phyloP scores from a whole-genome alignment of 2,329 filamentous ascomycete genomes.

The Colletotrichum zoysiae region DNA sequence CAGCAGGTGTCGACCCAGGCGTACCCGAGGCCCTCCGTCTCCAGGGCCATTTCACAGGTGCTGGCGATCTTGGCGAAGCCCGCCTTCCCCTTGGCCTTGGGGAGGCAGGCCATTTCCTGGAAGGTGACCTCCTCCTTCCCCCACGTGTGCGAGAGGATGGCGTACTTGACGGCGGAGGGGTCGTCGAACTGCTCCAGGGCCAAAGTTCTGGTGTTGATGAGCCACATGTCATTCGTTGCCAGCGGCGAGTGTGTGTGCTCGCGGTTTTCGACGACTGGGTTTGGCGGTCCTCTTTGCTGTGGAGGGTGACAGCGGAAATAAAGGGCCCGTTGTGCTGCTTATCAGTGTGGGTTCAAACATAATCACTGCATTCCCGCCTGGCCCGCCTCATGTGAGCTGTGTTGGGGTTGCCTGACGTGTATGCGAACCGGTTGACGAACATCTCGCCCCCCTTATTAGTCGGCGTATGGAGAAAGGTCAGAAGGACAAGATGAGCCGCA shows the following conservation, averaged over 20 bases:
- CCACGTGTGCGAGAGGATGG: constrained; percentile 49
- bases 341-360: neutral
- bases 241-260: neutral
- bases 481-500: neutral
- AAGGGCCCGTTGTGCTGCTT: neutral
- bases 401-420: neutral
- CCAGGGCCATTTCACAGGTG: constrained; percentile 30
- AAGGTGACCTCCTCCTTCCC: constrained; percentile 45
- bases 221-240: constrained; percentile 36
- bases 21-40: constrained; percentile 29
- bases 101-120: constrained; percentile 35
- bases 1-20: constrained; percentile 47
- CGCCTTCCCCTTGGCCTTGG: neutral
- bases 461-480: neutral
- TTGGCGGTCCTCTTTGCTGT: neutral
- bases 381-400: neutral
- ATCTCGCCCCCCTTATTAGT: neutral
- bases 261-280: neutral
- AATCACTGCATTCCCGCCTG: neutral
- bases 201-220: constrained; percentile 41
- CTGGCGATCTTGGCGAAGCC: constrained; percentile 40
- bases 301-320: neutral
- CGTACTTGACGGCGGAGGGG: constrained; percentile 44
- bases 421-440: neutral
- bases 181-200: constrained; percentile 37